A percentile compares a stretch with the other conserved stretches of the same genome.
phyloP scores from a whole-genome alignment of 1,284 basidiomycete genomes.

The Omphalotus olearius region DNA sequence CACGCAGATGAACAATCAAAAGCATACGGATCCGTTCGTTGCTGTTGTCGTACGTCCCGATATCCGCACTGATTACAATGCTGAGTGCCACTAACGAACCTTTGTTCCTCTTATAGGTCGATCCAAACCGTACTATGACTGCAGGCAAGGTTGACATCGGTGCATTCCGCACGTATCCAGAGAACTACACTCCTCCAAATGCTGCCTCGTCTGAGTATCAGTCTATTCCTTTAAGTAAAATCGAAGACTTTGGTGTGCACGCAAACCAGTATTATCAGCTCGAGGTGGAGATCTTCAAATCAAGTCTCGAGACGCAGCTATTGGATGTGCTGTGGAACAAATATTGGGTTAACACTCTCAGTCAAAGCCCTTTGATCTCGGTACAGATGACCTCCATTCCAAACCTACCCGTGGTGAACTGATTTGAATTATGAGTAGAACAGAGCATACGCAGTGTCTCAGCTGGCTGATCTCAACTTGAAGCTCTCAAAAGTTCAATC shows the following conservation, averaged over 20 bases:
- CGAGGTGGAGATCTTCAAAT: conserved; percentile 95
- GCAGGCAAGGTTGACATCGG: conserved; percentile 98
- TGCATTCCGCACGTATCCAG: conserved; percentile 95
- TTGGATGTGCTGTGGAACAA: conserved; percentile 96
- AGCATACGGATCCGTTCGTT: conserved; percentile 93
- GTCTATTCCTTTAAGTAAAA: conserved; percentile 90
- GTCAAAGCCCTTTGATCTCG: conserved; percentile 86
- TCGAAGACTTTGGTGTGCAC: conserved; percentile 97
- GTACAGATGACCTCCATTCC: conserved; percentile 45
- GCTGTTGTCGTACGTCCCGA: conserved; percentile 81
- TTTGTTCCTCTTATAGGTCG: conserved; percentile 58
- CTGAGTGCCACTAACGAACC: background rate
- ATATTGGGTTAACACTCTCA: conserved; percentile 97
- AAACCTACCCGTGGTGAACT: background rate
- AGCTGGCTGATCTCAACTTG: conserved; percentile 83
- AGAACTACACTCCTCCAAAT: conserved; percentile 81
- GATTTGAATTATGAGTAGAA: conserved; percentile 52
- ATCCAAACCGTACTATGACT: conserved; percentile 96
- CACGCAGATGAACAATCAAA: conserved; percentile 94
- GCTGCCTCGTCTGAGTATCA: conserved; percentile 81
- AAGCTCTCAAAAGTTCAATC: conserved; percentile 73
- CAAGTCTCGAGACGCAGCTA: conserved; percentile 79
- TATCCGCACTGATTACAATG: background rate
- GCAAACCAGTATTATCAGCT: conserved; percentile 96
- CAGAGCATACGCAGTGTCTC: conserved; percentile 86